Base-by-base conservation (phyloP, 2,329 filamentous ascomycete species). In the Xylaria polymorpha region DNA sequence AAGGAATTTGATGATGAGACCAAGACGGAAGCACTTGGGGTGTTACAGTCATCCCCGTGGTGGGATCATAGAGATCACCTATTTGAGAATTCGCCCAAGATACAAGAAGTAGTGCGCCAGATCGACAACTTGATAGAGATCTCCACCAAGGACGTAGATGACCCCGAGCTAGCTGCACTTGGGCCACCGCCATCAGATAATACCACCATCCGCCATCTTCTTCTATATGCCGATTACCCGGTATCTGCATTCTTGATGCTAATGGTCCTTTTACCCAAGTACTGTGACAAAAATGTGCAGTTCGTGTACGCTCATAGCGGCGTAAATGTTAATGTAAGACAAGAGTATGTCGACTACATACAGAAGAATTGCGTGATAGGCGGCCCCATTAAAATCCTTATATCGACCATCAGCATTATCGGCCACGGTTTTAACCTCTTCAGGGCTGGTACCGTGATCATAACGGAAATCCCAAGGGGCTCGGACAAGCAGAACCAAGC, bases 341-440 rank as follows among this genome's bases (percentile, higher is more conserved):
- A 35, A 10, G 4, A n/a, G 1, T 43, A 64, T 32, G 25, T 56
- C 1, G 14, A 57, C 10, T 22, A 43, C 10, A 61, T 71, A 10
- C 57, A 70, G 9, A 0, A 41, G 0, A 32, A 60, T 2, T 68
- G 66, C 29, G 29, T 6, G 1, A 1, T 1, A 22, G 25, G 20
- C 5, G 56, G 29, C 18, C 51, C 44, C 0, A 48, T 61, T 10
- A 73, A 70, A 39, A 43, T 71, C 2, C 3, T 73, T 4, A 53
- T 72, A 25, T 56, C 64, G 4, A 72, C 53, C 5, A 68, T 55
- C 18, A 32, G n/a, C 0, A 20, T 68, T 1, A 20, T 44, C 0
- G 67, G 53, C 1, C 56, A 41, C 3, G 71, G 69, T 4, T 46
- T 53, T 15, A 71, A 73, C 7, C 12, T 73, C 1, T 70, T 64